Evolutionary conservation across 2,329 filamentous ascomycete species (phyloP), one percentile per base, ranked within the genome.

Genomic region (Scytalidium sp.): DNA sequence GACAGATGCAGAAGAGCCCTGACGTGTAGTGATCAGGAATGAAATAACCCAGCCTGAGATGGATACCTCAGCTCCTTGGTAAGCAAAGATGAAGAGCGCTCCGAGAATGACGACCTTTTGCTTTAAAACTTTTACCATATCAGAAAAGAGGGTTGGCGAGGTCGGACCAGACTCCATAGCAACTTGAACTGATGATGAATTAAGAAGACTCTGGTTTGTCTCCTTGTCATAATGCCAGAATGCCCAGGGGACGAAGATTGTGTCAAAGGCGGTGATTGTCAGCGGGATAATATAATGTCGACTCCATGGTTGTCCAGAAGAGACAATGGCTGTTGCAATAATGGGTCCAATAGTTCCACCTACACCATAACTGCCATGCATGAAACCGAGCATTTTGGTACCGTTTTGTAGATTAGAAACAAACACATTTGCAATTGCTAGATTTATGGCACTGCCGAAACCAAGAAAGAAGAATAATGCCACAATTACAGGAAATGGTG

Each of bases 41-140:
- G 87, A 90, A 54, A 93, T 90, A 44, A 93, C 85, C 90, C 90
- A 95, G 47, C 90, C 89, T 0, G 86, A 89, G 56, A 93, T 88
- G 13, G 84, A 85, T 15, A 95, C 89, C 68, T 95, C 90, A 29
- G 87, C 86, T 27, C 89, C 90, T 67, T 94, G 88, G 66, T 96
- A 95, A 21, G 84, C 82, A 65, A 95, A 94, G 66, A 94, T 88
- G 72, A 94, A 94, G 9, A 90, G 66, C 0, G 89, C 85, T 3
- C 88, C 88, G 0, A 94, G 75, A 1, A 94, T 68, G 0, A 91
- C 88, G 3, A 54, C 59, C 42, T 80, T 64, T 71, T 75, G 60
- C 67, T 72, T 69, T 64, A 79, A 65, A 53, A 73, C 71, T 60
- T 77, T 55, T 43, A 78, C 60, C 73, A 80, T 51, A 20, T 46